These are phyloP conservation scores for Pythium volutum DNA, from an alignment of 352 stramenopile genomes.

Conservation along the genomic window DNA sequence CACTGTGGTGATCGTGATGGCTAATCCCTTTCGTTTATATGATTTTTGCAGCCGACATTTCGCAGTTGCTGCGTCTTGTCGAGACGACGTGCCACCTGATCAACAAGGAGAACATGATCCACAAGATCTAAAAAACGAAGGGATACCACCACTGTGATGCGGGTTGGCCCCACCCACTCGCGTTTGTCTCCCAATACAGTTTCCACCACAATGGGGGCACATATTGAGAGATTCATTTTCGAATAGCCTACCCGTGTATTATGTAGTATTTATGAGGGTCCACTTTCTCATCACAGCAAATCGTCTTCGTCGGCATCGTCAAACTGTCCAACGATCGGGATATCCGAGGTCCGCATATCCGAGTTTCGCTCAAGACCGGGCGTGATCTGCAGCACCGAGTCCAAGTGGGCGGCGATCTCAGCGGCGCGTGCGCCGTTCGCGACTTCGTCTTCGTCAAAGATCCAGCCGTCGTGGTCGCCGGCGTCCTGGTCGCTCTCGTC, in stretches of 20 bases:
- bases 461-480: conserved; percentile 50
- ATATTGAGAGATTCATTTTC: too few species aligned
- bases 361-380: conserved; percentile 33
- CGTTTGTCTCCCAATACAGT: background rate
- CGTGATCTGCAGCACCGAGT: conserved; percentile 67
- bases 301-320: conserved; percentile 78
- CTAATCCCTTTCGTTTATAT: background rate
- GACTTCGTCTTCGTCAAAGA: conserved; percentile 82
- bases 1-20: background rate
- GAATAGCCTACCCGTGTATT: background rate
- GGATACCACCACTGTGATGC: too few species aligned
- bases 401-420: conserved; percentile 59
- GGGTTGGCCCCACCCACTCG: too few species aligned
- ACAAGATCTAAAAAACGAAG: conserved; percentile 70
- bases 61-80: conserved; percentile 93
- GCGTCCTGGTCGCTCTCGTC: conserved; percentile 31
- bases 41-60: conserved; percentile 86
- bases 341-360: conserved; percentile 7
- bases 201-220: too few species aligned
- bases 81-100: conserved; percentile 98
- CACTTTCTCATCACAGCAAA: conserved; percentile 26
- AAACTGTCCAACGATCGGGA: conserved; percentile 61
- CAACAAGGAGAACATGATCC: conserved; percentile 99
- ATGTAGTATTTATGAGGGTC: background rate
- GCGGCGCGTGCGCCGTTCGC: conserved; percentile 54